These are phyloP conservation scores for Suillus variegatus DNA, from an alignment of 768 basidiomycete genomes.

Conservation along the genomic window DNA sequence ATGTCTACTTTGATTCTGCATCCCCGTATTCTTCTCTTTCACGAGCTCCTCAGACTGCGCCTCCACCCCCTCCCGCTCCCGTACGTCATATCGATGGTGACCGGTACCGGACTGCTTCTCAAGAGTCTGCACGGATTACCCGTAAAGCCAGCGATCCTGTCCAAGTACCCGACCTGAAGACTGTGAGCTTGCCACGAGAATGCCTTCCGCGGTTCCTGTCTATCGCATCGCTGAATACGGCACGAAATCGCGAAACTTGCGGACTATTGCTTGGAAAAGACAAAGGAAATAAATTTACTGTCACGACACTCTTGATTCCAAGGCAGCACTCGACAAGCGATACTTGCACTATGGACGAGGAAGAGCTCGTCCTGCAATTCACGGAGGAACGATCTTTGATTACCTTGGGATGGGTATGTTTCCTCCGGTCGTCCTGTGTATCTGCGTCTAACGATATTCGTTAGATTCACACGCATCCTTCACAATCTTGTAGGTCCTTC, in stretches of 20 bases:
- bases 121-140: conserved; percentile 35
- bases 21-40: too few relatives aligned
- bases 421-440: not conserved
- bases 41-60: too few relatives aligned
- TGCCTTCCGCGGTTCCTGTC: conserved; percentile 75
- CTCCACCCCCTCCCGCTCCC: too few relatives aligned
- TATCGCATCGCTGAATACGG: conserved; percentile 79
- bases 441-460: conserved; percentile 5
- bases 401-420: conserved; percentile 86
- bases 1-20: too few relatives aligned
- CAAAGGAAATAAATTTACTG: conserved; percentile 58
- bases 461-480: conserved; percentile 92
- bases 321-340: conserved; percentile 86
- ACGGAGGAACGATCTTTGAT: conserved; percentile 80
- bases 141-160: conserved; percentile 34
- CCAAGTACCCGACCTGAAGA: conserved; percentile 50
- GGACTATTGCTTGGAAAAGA: conserved; percentile 76
- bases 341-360: conserved; percentile 90
- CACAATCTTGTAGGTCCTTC: conserved; percentile 69
- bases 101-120: not conserved
- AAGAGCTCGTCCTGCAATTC: conserved; percentile 83
- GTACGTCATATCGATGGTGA: too few relatives aligned
- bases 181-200: conserved; percentile 68
- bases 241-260: conserved; percentile 81
- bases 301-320: conserved; percentile 82